Evolutionary conservation across 1,139 yeast genomes (phyloP), one percentile per base, ranked within the genome.

Genomic region (Nematodospora anomalae): DNA sequence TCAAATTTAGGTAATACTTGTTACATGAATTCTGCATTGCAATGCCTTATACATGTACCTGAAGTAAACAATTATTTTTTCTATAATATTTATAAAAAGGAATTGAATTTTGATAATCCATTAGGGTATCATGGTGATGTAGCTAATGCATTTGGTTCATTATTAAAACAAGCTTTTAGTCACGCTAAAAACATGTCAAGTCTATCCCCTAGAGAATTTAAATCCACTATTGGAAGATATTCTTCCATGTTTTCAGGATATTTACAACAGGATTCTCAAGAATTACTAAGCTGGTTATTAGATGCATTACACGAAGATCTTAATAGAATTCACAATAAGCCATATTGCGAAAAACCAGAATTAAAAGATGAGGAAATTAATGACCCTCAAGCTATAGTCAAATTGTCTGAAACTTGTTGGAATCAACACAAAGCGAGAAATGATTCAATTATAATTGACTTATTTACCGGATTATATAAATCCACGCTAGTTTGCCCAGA

Each of bases 241-340:
- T 84, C 89, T 29, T 76, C 83, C 1, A 78, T 87, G 77, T 92
- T 92, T 64, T 75, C 88, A 0, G 96, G 95, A 0, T 89, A 84
- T 52, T 79, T 78, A 49, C 98, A 92, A 58, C 98, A 92, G 55
- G 98, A 92, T 57, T 87, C 97, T 1, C 98, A 92, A 58, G 98
- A 92, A 57, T 84, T 92, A 52, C 67, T 92, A 38, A 90, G 96
- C 28, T 92, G 88, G 73, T 61, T 92, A 28, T 67, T 92, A 29
- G 98, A 92, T 61, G 94, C 96, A 5, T 69, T 92, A 30, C 98
- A 92, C 53, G 98, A 92, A 57, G 98, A 92, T 59, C 71, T 92
- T 49, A 92, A 92, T 53, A 70, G 96, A 38, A 83, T 92, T 24
- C 59, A 76, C 11, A 66, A 83, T 32, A 92, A 92, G 53, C 97